These are phyloP conservation scores for Suillus plorans DNA, from an alignment of 768 basidiomycete genomes.

Conservation along the genomic window DNA sequence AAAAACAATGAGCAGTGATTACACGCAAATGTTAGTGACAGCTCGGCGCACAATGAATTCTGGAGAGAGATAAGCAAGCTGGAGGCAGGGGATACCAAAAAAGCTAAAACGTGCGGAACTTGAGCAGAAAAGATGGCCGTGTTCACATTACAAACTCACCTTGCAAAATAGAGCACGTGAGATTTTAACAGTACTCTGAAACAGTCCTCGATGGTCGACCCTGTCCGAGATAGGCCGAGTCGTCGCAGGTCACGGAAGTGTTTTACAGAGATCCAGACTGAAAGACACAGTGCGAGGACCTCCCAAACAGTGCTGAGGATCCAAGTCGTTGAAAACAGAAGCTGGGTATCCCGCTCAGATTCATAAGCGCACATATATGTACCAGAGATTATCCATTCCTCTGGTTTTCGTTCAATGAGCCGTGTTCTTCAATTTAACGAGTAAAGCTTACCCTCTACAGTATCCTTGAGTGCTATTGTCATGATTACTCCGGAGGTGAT, in stretches of 20 bases:
- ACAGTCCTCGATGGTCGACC: background rate
- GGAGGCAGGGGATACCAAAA: too few species aligned
- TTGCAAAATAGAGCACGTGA: background rate
- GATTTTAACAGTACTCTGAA: background rate
- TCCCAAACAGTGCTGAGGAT: background rate
- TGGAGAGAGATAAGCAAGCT: too few species aligned
- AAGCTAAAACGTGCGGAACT: too few species aligned
- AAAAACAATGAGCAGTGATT: too few species aligned
- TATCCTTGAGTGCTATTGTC: background rate
- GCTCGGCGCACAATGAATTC: too few species aligned
- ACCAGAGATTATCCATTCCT: too few species aligned
- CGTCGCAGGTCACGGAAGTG: background rate
- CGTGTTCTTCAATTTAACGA: too few species aligned
- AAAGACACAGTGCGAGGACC: background rate
- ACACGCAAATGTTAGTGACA: too few species aligned
- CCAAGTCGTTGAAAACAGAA: background rate
- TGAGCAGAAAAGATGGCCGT: too few species aligned
- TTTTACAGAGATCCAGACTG: background rate
- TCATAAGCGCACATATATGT: background rate
- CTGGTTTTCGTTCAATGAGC: too few species aligned
- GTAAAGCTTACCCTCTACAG: too few species aligned
- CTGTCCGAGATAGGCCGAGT: background rate
- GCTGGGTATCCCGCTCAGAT: too few species aligned
- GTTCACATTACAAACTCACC: background rate
- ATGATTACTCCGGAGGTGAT: background rate